phyloP scores from a whole-genome alignment of 306 rosid species.

The Alnus glutinosa region DNA sequence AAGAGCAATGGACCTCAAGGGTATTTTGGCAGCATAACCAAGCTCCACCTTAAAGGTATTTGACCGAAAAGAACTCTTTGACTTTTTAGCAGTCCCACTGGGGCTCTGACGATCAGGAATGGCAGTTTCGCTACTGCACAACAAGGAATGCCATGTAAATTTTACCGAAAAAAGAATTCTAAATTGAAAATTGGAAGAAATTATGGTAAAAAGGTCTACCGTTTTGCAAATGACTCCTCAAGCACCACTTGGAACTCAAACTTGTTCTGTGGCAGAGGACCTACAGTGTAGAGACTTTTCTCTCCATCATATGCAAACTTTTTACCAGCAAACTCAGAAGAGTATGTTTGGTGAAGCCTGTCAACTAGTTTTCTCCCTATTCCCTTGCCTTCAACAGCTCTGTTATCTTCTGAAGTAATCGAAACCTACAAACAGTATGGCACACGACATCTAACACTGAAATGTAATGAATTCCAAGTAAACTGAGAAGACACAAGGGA shows the following conservation, averaged over 20 bases:
- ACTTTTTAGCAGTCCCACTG: conserved; percentile 45
- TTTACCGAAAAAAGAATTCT: conserved; percentile 19
- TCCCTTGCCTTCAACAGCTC: conserved; percentile 56
- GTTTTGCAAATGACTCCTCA: conserved; percentile 67
- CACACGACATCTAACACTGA: conserved; percentile 22
- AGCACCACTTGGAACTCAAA: conserved; percentile 63
- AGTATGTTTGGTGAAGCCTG: conserved; percentile 60
- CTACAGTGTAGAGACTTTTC: conserved; percentile 69
- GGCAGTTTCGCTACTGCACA: conserved; percentile 37
- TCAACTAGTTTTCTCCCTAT: conserved; percentile 77
- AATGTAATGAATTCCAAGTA: background rate
- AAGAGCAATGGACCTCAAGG: conserved; percentile 54
- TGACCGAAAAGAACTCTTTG: conserved; percentile 53
- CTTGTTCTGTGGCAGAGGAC: conserved; percentile 61
- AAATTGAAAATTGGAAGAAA: conserved; percentile 8
- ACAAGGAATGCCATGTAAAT: conserved; percentile 30
- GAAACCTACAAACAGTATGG: conserved; percentile 54
- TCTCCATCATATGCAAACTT: conserved; percentile 81
- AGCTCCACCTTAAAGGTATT: conserved; percentile 63
- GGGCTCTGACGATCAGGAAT: conserved; percentile 46
- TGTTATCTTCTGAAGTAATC: conserved; percentile 61
- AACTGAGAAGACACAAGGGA: conserved; percentile 10
- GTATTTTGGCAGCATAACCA: conserved; percentile 61
- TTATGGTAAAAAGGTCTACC: conserved; percentile 33
- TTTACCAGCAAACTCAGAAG: conserved; percentile 61